Conservation (phyloP, 495 filamentous ascomycete species). For the Penicillium pancosmium region DNA sequence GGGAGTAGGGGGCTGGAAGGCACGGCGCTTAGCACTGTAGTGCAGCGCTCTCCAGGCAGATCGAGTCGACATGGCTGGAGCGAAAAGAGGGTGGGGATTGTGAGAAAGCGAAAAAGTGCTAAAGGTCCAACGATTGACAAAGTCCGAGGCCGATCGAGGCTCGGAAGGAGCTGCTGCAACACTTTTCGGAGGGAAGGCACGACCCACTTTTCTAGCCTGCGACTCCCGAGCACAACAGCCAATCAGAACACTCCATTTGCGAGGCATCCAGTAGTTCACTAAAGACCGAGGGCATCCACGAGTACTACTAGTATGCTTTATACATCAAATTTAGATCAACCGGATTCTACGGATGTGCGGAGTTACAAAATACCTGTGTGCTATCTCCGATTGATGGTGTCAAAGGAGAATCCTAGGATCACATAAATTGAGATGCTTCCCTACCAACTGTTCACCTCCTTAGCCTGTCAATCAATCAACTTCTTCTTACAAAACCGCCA, state of each 20-base stretch:
- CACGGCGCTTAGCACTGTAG: conserved; percentile 32
- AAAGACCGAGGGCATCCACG: too few species aligned
- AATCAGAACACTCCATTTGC: conserved; percentile 21
- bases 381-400: too few species aligned
- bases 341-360: too few species aligned
- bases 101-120: background rate
- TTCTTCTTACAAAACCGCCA: too few species aligned
- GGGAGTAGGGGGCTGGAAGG: conserved; percentile 30
- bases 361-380: too few species aligned
- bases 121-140: background rate
- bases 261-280: background rate
- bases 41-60: conserved; percentile 44
- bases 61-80: conserved; percentile 30
- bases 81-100: background rate
- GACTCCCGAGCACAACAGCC: conserved; percentile 6
- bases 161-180: conserved; percentile 18
- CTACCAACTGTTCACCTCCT: too few species aligned
- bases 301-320: too few species aligned
- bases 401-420: too few species aligned
- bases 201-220: conserved; percentile 16
- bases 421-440: too few species aligned
- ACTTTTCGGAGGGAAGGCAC: conserved; percentile 26
- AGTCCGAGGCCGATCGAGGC: conserved; percentile 3
- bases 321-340: too few species aligned
- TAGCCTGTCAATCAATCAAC: too few species aligned